Percentiles rank a stretch among this genome's conserved stretches.
Conservation (phyloP, 257 asterid species). For the Solanum verrucosum region DNA sequence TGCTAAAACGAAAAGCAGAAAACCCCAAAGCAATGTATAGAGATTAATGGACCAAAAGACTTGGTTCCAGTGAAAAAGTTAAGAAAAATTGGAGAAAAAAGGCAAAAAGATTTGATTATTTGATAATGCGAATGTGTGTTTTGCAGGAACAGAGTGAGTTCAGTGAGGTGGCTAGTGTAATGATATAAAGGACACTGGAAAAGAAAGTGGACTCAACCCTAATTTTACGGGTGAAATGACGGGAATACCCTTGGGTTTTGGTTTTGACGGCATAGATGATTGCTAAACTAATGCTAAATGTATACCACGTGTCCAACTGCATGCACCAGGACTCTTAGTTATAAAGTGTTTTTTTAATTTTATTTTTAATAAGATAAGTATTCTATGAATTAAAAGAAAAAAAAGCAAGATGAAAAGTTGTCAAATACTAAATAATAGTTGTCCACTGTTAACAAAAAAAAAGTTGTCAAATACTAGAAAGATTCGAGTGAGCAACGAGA, state of each 20-base stretch:
- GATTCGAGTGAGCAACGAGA: background rate
- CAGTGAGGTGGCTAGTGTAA: constrained; percentile 1
- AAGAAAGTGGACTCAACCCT: constrained; percentile 17
- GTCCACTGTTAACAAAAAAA: too few relatives aligned
- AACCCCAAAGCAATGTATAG: background rate
- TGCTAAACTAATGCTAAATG: constrained; percentile 9
- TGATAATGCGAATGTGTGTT: background rate
- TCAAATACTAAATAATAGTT: background rate
- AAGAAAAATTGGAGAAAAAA: background rate
- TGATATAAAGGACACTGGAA: background rate
- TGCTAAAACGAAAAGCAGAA: background rate
- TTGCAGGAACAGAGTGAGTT: constrained; percentile 2
- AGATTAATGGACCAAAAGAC: background rate
- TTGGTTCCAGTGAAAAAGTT: background rate
- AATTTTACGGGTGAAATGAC: constrained; percentile 27
- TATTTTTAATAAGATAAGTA: background rate
- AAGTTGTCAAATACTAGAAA: background rate
- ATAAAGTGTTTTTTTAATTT: background rate
- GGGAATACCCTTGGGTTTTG: constrained; percentile 14
- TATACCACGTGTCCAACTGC: constrained; percentile 49
- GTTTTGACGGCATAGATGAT: constrained; percentile 11
- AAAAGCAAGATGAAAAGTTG: background rate
- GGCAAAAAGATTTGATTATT: background rate
- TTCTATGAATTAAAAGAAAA: background rate
- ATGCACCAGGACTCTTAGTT: constrained; percentile 10